phyloP scores from a whole-genome alignment of 2,329 filamentous ascomycete genomes.

The Colletotrichum sojae region DNA sequence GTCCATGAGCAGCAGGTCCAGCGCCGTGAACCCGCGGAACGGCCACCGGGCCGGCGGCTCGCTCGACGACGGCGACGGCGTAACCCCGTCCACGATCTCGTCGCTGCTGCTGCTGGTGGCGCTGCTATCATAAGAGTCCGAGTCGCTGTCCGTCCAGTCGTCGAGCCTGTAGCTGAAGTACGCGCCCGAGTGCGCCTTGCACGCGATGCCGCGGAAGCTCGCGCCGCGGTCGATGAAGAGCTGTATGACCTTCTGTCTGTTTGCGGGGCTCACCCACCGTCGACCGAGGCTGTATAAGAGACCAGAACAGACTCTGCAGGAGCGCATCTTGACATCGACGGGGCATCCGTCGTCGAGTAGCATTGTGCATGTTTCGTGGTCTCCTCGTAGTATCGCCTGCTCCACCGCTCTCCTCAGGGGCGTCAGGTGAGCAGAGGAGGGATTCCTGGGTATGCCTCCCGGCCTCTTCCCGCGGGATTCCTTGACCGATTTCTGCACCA shows the following conservation, averaged over 20 bases:
- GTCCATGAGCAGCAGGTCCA: slow-evolving; percentile 12
- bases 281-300: slow-evolving; percentile 8
- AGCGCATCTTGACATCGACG: slow-evolving; percentile 11
- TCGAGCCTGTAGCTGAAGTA: neutral
- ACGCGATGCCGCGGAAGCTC: slow-evolving; percentile 12
- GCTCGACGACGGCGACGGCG: neutral
- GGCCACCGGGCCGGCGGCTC: neutral
- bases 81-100: neutral
- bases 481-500: neutral
- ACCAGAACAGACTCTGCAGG: slow-evolving; percentile 11
- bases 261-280: neutral
- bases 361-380: neutral
- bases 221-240: slow-evolving; percentile 12
- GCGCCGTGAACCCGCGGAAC: neutral
- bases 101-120: neutral
- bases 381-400: neutral
- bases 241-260: neutral
- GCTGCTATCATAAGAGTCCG: neutral
- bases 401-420: slow-evolving; percentile 2
- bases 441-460: neutral
- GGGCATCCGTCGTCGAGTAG: neutral
- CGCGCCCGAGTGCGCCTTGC: neutral
- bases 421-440: neutral
- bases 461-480: neutral
- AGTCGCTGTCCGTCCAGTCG: neutral